Conservation (phyloP, 768 basidiomycete genomes). For the Boletus tomentosulus region DNA sequence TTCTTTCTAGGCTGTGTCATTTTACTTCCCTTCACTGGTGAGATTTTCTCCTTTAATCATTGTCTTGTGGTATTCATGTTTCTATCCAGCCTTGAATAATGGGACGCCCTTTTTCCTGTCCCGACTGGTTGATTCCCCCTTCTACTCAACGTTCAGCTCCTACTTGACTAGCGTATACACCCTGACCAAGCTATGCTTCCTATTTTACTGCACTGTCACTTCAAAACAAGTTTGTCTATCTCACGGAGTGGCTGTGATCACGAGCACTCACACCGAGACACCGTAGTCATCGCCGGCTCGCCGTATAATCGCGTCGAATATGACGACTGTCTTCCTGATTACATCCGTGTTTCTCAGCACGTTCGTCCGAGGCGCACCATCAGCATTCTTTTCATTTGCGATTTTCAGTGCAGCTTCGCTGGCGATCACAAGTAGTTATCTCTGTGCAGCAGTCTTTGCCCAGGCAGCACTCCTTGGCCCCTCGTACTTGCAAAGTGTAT, state of each 20-base stretch:
- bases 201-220: constrained; percentile 70
- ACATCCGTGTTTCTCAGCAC: constrained; percentile 64
- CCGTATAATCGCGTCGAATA: constrained; percentile 49
- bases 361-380: constrained; percentile 50
- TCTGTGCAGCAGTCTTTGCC: constrained; percentile 76
- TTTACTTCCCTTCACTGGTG: constrained; percentile 89
- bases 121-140: constrained; percentile 55
- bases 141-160: constrained; percentile 58
- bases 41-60: not conserved
- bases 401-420: constrained; percentile 57
- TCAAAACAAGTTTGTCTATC: constrained; percentile 55
- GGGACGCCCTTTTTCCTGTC: constrained; percentile 79
- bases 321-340: constrained; percentile 49
- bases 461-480: constrained; percentile 78
- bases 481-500: constrained; percentile 63
- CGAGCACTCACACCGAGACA: not conserved
- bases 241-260: not conserved
- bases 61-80: not conserved
- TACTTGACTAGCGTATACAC: constrained; percentile 64
- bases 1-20: constrained; percentile 76
- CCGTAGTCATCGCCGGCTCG: constrained; percentile 56
- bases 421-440: constrained; percentile 63
- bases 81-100: constrained; percentile 68
- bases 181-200: constrained; percentile 61
- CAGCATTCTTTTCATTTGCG: constrained; percentile 61